Evolutionary conservation across 2,329 filamentous ascomycete genomes (phyloP), one percentile per base, ranked within the genome.

Genomic region (Fusarium gaditjirri): DNA sequence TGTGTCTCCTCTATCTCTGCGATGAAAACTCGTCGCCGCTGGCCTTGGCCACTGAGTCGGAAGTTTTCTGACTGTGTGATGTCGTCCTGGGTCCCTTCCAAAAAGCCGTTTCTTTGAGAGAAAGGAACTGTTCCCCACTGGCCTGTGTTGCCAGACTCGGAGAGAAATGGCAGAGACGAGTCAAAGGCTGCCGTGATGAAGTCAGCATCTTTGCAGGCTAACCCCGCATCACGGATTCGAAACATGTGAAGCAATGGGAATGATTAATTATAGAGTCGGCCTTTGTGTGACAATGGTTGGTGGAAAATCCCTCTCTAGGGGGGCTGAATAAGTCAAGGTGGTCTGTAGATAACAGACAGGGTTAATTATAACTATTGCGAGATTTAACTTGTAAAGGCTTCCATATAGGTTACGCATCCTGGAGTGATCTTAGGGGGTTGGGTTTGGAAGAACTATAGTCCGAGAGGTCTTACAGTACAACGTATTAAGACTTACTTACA

Each of bases 131-230:
- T 17, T 17, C 44, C 44, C 44, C 44, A 47, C 0, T 47, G 44
- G 1, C 44, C 44, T 3, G 19, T n/a, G 6, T 47, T 47, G 9
- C 44, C 27, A 8, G 44, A n/a, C 21, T n/a, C 19, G 9, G 0
- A 1, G 1, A 47, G 44, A 8, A 29, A 29, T 29, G 44, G 44
- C 3, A 47, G 10, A n/a, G 27, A 12, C 12, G 44, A 47, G 27
- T 47, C 44, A 0, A 29, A 47, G 4, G 19, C 44, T 12, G 19
- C 27, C 0, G 14, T 47, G 3, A 47, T 47, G 27, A 47, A 47
- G 0, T 0, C 13, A 1, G 44, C 44, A 5, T 46, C 43, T 2
- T 29, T 3, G 6, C 0, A 2, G 13, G 13, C 0, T 46, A 9
- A 29, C 19, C 6, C 19, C 13, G 13, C 44, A 12, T 47, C 27